A percentile compares a stretch with the other conserved stretches of the same genome.
Conservation (phyloP, 2,329 filamentous ascomycete genomes). For the Xylaria polymorpha region DNA sequence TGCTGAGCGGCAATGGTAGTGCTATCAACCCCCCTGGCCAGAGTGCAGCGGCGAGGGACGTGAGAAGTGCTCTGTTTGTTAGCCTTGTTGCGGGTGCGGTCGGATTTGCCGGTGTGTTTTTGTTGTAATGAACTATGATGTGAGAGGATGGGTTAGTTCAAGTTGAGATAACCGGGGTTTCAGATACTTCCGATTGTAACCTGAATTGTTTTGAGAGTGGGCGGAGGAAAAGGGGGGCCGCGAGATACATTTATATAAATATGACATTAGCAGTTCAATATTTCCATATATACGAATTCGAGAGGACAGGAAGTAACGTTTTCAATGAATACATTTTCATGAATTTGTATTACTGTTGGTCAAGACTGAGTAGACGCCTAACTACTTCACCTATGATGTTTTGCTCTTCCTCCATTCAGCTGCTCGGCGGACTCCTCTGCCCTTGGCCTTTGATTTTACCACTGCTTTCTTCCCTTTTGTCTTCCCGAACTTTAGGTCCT, state of each 20-base stretch:
- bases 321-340: neutral
- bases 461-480: conserved; percentile 62
- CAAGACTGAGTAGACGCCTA: conserved; percentile 1
- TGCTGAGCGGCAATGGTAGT: conserved; percentile 9
- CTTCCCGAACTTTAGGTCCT: conserved; percentile 69
- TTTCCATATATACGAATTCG: neutral
- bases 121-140: conserved; percentile 29
- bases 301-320: neutral
- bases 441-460: conserved; percentile 44
- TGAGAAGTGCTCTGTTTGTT: conserved; percentile 19
- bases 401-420: conserved; percentile 51
- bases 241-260: neutral
- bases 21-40: neutral
- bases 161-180: neutral
- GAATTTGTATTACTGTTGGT: conserved; percentile 21
- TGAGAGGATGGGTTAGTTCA: neutral
- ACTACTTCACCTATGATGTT: conserved; percentile 35
- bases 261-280: neutral
- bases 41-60: conserved; percentile 29
- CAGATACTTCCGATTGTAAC: neutral
- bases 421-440: conserved; percentile 49
- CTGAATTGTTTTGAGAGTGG: neutral
- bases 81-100: conserved; percentile 31
- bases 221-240: neutral
- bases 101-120: conserved; percentile 29